Conservation (phyloP, 768 basidiomycete genomes). For the Boletus huronensis region DNA sequence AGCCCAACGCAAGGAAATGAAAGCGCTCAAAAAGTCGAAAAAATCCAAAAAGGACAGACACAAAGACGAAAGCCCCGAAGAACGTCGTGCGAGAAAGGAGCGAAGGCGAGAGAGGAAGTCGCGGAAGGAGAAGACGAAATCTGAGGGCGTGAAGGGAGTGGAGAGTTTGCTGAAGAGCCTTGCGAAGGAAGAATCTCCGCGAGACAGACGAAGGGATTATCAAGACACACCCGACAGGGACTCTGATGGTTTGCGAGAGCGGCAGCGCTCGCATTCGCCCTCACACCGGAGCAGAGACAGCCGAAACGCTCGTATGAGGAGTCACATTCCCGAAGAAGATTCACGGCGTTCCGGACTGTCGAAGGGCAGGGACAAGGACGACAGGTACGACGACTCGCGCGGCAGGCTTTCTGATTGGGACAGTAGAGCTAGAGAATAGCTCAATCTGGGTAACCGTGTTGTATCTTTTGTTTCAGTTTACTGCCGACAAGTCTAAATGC, state of each 20-base stretch:
- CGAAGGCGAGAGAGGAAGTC: slow-evolving; percentile 67
- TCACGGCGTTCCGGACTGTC: slow-evolving; percentile 1
- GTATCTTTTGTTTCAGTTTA: slow-evolving; percentile 3
- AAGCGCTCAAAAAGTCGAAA: slow-evolving; percentile 57
- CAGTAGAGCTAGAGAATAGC: slow-evolving; percentile 1
- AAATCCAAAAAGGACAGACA: slow-evolving; percentile 61
- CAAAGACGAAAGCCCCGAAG: slow-evolving; percentile 77
- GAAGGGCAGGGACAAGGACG: slow-evolving; percentile 1
- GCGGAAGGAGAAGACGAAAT: slow-evolving; percentile 49
- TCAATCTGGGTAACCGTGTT: not conserved
- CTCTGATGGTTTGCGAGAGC: slow-evolving; percentile 7
- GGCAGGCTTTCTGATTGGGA: not conserved
- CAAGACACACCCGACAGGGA: slow-evolving; percentile 13
- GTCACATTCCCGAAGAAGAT: slow-evolving; percentile 18
- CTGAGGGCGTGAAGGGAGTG: slow-evolving; percentile 61
- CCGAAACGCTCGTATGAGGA: slow-evolving; percentile 14
- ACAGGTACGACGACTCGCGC: slow-evolving; percentile 5
- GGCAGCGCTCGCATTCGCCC: slow-evolving; percentile 18
- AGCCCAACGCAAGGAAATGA: slow-evolving; percentile 68
- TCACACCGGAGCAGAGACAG: slow-evolving; percentile 1
- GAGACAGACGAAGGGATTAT: slow-evolving; percentile 9
- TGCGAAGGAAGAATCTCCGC: slow-evolving; percentile 22
- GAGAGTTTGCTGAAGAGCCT: slow-evolving; percentile 60
- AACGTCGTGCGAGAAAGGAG: slow-evolving; percentile 71
- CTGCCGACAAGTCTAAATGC: not conserved